Evolutionary conservation across 345 rosid genomes (phyloP), one percentile per base, ranked within the genome.

Genomic region (Linum tenue): DNA sequence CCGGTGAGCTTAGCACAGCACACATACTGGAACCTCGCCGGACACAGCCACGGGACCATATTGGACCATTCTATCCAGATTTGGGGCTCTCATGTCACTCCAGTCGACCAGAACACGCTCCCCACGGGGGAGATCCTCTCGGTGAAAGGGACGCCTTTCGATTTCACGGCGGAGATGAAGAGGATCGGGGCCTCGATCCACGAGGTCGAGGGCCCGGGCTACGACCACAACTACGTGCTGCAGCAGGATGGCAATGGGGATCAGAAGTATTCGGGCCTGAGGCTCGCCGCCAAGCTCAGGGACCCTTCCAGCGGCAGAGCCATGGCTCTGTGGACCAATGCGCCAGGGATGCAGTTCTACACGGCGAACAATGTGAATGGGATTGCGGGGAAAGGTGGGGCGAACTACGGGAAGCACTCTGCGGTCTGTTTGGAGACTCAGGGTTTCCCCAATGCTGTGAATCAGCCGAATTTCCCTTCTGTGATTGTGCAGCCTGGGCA

Each of bases 21-120:
- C 72, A 90, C 96, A n/a, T 94, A 94, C 76, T 92, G 97, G 97
- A 90, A 90, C 85, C 71, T 92, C 55, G 83, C 86, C 0, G 98
- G 98, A 37, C 97, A 92, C 68, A 65, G 82, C 81, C 84, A 91
- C 0, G 96, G 96, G 56, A 76, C 66, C 74, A 75, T 88, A 67
- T 92, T 90, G 1, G 80, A 84, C 75, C 96, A 94, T 50, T 63
- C 79, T 12, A 82, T 84, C 72, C 95, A 85, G 77, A 86, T 94
- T 66, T 82, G 81, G 86, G 99, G 83, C 39, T 78, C 84, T n/a
- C 87, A 94, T 12, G 64, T 94, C 59, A 90, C 97, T 0, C 95
- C 99, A 0, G 89, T 94, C 40, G 99, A 92, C 14, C 68, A 90
- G 65, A 72, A 85, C 82, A 82, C 82, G 0, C 81, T 90, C 71